phyloP scores from a whole-genome alignment of 2,329 filamentous ascomycete genomes.

The Trichophyton benhamiae region DNA sequence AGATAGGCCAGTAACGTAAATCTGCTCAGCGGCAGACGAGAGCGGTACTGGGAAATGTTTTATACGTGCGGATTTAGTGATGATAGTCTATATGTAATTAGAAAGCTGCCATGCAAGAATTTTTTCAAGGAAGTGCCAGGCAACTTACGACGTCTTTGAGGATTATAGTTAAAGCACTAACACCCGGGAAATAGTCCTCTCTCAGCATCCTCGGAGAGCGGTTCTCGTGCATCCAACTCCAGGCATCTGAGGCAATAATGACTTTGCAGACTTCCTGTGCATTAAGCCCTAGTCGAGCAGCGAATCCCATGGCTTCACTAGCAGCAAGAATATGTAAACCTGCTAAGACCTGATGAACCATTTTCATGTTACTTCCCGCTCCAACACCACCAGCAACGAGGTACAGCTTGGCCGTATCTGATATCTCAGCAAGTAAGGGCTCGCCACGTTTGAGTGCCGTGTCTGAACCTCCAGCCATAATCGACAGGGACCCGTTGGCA shows the following conservation, averaged over 20 bases:
- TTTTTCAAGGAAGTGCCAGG: not conserved
- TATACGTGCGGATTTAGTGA: slow-evolving; percentile 51
- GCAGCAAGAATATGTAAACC: slow-evolving; percentile 51
- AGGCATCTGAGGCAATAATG: slow-evolving; percentile 38
- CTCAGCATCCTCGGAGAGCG: slow-evolving; percentile 44
- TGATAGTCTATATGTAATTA: slow-evolving; percentile 40
- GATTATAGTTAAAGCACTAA: slow-evolving; percentile 49
- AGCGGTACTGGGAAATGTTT: slow-evolving; percentile 49
- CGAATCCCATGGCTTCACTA: slow-evolving; percentile 50
- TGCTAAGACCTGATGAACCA: slow-evolving; percentile 52
- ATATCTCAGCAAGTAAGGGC: slow-evolving; percentile 51
- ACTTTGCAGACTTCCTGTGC: slow-evolving; percentile 31
- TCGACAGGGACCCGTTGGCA: slow-evolving; percentile 59
- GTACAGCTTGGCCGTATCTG: slow-evolving; percentile 47
- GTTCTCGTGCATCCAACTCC: slow-evolving; percentile 53
- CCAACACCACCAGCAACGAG: slow-evolving; percentile 49
- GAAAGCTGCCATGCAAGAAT: not conserved
- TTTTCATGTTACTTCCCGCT: slow-evolving; percentile 50
- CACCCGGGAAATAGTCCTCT: slow-evolving; percentile 42
- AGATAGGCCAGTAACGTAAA: slow-evolving; percentile 48
- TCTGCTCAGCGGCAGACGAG: slow-evolving; percentile 51
- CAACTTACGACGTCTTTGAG: slow-evolving; percentile 42
- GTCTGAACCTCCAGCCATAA: slow-evolving; percentile 56
- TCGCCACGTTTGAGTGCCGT: slow-evolving; percentile 46
- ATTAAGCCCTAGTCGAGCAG: slow-evolving; percentile 44